These are phyloP conservation scores for Mycena amicta DNA, from an alignment of 768 basidiomycete genomes.

Conservation along the genomic window DNA sequence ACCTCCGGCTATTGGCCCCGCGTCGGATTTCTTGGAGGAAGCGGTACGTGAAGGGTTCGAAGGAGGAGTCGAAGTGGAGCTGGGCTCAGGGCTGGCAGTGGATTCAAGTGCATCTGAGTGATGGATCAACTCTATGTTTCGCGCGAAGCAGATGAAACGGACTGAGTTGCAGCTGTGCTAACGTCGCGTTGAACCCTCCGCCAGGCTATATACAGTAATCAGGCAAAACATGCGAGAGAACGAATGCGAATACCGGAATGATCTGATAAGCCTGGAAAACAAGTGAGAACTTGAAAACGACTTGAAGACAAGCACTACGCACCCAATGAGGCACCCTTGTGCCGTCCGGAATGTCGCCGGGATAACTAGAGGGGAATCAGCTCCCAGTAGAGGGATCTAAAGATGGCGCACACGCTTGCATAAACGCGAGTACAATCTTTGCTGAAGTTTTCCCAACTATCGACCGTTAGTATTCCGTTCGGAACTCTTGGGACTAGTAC, in stretches of 20 bases:
- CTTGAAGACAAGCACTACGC: neutral
- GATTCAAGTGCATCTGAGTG: constrained; percentile 39
- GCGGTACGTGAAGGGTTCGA: neutral
- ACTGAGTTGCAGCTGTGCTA: constrained; percentile 33
- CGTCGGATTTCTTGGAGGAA: constrained; percentile 31
- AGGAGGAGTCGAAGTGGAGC: constrained; percentile 19
- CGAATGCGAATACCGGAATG: constrained; percentile 34
- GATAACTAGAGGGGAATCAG: too few species aligned
- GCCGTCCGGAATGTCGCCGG: constrained; percentile 46
- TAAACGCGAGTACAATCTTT: constrained; percentile 41
- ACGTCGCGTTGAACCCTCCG: constrained; percentile 36
- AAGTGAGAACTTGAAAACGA: neutral
- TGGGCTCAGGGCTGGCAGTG: constrained; percentile 29
- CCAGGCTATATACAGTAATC: constrained; percentile 22
- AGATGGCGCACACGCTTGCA: neutral
- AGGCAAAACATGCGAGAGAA: too few species aligned
- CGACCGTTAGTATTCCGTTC: constrained; percentile 4
- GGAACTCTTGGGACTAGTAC: constrained; percentile 13
- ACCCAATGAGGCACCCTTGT: constrained; percentile 46
- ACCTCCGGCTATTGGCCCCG: constrained; percentile 66
- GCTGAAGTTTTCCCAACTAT: constrained; percentile 52
- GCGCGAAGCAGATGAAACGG: constrained; percentile 1
- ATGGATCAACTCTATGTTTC: neutral
- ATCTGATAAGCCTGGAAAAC: constrained; percentile 44
- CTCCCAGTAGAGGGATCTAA: too few species aligned